Evolutionary conservation across 2,329 filamentous ascomycete genomes (phyloP).

Genomic region (Fusarium sp.): DNA sequence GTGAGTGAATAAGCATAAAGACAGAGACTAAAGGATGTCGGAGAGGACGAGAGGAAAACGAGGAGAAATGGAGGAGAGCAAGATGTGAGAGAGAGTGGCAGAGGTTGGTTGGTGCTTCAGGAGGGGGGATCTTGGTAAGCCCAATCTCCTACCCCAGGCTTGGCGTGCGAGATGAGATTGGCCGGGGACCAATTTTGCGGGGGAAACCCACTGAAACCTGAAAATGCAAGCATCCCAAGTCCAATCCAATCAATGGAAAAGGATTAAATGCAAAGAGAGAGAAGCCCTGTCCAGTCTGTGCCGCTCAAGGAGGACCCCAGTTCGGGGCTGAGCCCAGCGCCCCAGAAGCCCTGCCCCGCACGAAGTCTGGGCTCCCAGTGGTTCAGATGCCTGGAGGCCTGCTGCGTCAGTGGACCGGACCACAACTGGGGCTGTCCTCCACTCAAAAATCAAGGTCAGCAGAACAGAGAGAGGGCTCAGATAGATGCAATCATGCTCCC

Average conservation of each 20-base stretch:
- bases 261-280: neutral
- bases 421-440: neutral
- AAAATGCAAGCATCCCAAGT: neutral
- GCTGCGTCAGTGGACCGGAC: slow-evolving; percentile 2
- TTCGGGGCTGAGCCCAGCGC: slow-evolving; percentile 37
- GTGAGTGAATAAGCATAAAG: neutral
- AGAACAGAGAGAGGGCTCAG: neutral
- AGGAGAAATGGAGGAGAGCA: neutral
- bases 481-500: slow-evolving; percentile 26
- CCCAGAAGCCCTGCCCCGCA: slow-evolving; percentile 8
- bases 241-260: neutral
- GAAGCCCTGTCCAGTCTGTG: neutral
- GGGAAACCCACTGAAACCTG: slow-evolving; percentile 11
- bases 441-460: neutral
- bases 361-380: slow-evolving; percentile 20
- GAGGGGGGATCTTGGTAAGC: neutral
- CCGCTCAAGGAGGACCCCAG: slow-evolving; percentile 3
- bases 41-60: neutral
- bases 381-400: slow-evolving; percentile 1
- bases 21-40: neutral
- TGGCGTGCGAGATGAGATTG: slow-evolving; percentile 10
- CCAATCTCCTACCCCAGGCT: slow-evolving; percentile 31
- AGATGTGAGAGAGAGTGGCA: neutral
- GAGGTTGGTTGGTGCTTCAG: slow-evolving; percentile 22
- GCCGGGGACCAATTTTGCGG: slow-evolving; percentile 25